Base-by-base conservation (phyloP, 2,329 filamentous ascomycete species). In the Sarocladium brachiariae region DNA sequence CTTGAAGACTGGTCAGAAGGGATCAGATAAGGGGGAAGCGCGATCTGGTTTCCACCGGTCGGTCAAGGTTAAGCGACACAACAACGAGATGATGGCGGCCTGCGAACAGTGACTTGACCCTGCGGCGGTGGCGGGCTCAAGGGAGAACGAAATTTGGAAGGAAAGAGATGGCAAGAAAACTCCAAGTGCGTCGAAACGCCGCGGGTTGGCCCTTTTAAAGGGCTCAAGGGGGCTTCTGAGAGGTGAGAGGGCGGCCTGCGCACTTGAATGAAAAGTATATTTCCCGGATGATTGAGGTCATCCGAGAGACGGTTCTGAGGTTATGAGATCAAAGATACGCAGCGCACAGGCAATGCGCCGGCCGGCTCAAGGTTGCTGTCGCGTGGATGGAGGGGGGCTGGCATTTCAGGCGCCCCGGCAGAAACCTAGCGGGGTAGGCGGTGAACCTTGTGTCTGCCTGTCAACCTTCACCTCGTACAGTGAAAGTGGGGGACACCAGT, bases 281-380 rank as follows among this genome's bases (percentile, higher is more conserved):
- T 31, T 31, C 13, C n/a, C 16, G 33, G 25, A 21, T 16, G 8
- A 21, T n/a, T 31, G 27, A 33, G 24, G n/a, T 25, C 24, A 9
- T 43, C 11, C 25, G 19, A 30, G 43, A 9, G 39, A 45, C n/a
- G 16, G 39, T 19, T 4, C n/a, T 19, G 43, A 47, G 24, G 43
- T 31, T 33, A 47, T 33, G 43, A 6, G 25, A 47, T 33, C 43
- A 47, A n/a, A 13, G 27, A 31, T 31, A 25, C 43, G 24, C 25
- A 47, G n/a, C 33, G 43, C 43, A n/a, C n/a, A n/a, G 27, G 21
- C 27, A 33, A 8, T 10, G 43, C 43, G 43, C 43, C 27, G 13
- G 43, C 11, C 43, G 27, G 14, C 39, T 47, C 39, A 47, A 47
- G 43, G 43, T 47, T 47, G 21, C 27, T 14, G 27, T 47, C 43